A percentile compares a stretch with the other conserved stretches of the same genome.
phyloP scores from a whole-genome alignment of 768 basidiomycete genomes.

The Kwoniella pini region DNA sequence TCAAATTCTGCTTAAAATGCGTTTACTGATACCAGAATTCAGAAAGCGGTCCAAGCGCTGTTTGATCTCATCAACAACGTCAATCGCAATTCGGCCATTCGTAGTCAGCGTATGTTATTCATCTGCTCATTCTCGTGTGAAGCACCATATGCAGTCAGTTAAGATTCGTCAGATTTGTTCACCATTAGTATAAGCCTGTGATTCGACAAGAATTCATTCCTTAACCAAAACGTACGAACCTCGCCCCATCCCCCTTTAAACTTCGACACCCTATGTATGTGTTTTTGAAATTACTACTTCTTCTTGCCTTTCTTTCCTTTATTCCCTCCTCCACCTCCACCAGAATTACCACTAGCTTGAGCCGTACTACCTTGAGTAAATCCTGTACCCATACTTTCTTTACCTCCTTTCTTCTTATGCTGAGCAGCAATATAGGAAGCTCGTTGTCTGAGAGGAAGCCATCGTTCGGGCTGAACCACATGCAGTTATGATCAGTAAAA shows the following conservation, averaged over 20 bases:
- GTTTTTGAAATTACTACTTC: constrained; percentile 14
- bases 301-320: constrained; percentile 42
- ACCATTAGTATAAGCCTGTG: too few relatives aligned
- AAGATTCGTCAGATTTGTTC: too few relatives aligned
- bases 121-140: too few relatives aligned
- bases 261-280: background rate
- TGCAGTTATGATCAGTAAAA: background rate
- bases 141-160: too few relatives aligned
- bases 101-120: too few relatives aligned
- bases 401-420: constrained; percentile 52
- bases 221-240: too few relatives aligned
- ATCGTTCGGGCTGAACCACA: constrained; percentile 50
- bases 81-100: too few relatives aligned
- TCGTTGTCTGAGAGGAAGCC: constrained; percentile 52
- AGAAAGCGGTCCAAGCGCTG: too few relatives aligned
- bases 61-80: too few relatives aligned
- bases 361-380: constrained; percentile 47
- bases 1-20: constrained; percentile 2
- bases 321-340: constrained; percentile 32
- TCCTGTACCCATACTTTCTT: constrained; percentile 54
- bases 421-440: constrained; percentile 37
- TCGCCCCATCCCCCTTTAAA: background rate
- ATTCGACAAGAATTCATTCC: too few relatives aligned
- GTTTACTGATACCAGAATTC: too few relatives aligned
- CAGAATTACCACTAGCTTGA: constrained; percentile 14